Percentiles rank a stretch among this genome's conserved stretches.
phyloP scores from a whole-genome alignment of 768 basidiomycete genomes.

The Leccinum truebloodii region DNA sequence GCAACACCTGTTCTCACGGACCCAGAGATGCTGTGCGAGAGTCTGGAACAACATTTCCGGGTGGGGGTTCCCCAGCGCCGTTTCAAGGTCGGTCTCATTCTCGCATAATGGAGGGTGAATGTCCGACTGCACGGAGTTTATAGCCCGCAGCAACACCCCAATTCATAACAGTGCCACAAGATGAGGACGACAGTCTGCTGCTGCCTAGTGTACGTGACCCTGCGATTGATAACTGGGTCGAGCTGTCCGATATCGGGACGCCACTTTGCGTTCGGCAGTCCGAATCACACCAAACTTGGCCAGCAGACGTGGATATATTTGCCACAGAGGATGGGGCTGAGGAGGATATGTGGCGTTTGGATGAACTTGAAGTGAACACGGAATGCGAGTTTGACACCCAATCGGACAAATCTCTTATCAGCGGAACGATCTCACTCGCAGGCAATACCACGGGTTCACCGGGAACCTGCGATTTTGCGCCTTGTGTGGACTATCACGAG shows the following conservation, averaged over 20 bases:
- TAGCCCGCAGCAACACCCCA: slow-evolving; percentile 21
- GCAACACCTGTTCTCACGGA: slow-evolving; percentile 26
- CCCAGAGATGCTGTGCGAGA: slow-evolving; percentile 40
- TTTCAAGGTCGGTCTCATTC: slow-evolving; percentile 46
- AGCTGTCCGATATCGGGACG: slow-evolving; percentile 15
- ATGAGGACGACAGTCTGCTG: slow-evolving; percentile 28
- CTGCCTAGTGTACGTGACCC: slow-evolving; percentile 7
- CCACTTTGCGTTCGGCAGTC: neutral
- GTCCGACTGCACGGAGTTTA: slow-evolving; percentile 8
- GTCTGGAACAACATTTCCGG: slow-evolving; percentile 47
- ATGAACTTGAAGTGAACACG: slow-evolving; percentile 8
- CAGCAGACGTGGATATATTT: slow-evolving; percentile 21
- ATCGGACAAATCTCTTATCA: slow-evolving; percentile 31
- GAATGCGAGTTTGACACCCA: slow-evolving; percentile 10
- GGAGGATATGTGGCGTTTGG: slow-evolving; percentile 16
- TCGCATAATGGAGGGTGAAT: neutral
- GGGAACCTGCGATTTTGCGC: slow-evolving; percentile 13
- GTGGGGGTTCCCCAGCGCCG: slow-evolving; percentile 40
- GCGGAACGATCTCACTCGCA: slow-evolving; percentile 16
- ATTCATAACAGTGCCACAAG: slow-evolving; percentile 11
- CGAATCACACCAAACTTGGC: slow-evolving; percentile 4
- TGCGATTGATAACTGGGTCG: slow-evolving; percentile 15
- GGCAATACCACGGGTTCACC: slow-evolving; percentile 19
- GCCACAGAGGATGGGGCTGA: slow-evolving; percentile 16
- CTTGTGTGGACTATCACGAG: slow-evolving; percentile 11